Percentiles rank a stretch among this genome's conserved stretches.
phyloP scores from a whole-genome alignment of 2,329 filamentous ascomycete genomes.

The Claviceps sp. region DNA sequence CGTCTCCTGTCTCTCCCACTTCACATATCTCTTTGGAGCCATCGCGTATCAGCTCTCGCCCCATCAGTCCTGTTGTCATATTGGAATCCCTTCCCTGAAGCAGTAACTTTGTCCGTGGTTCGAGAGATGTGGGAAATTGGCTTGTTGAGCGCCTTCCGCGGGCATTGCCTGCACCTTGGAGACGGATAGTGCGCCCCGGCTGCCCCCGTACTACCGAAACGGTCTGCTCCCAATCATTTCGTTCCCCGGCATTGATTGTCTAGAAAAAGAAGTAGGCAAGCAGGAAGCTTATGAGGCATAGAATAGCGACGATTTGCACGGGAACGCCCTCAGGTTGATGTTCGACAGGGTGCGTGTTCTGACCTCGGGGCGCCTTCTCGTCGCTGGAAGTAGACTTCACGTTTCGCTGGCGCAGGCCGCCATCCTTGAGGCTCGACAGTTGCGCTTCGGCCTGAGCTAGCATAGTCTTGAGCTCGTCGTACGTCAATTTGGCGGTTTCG shows the following conservation, averaged over 20 bases:
- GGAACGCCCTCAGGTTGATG: conserved; percentile 63
- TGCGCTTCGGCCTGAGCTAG: conserved; percentile 62
- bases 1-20: too few species aligned
- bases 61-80: too few species aligned
- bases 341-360: conserved; percentile 40
- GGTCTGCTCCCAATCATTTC: neutral
- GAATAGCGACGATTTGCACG: conserved; percentile 66
- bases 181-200: too few species aligned
- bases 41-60: too few species aligned
- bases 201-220: neutral
- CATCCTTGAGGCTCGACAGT: conserved; percentile 57
- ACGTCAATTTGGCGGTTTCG: conserved; percentile 26
- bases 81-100: too few species aligned
- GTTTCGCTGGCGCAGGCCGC: conserved; percentile 71
- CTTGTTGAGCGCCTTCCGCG: too few species aligned
- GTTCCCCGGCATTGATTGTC: neutral
- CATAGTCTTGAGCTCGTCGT: conserved; percentile 56
- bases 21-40: too few species aligned
- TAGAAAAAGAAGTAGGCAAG: conserved; percentile 96
- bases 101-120: too few species aligned
- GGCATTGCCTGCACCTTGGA: too few species aligned
- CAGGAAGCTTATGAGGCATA: conserved; percentile 85
- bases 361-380: conserved; percentile 33
- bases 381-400: conserved; percentile 36
- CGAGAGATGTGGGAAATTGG: too few species aligned